phyloP scores from a whole-genome alignment of 805 yeast species.

The Torulaspora franciscae region DNA sequence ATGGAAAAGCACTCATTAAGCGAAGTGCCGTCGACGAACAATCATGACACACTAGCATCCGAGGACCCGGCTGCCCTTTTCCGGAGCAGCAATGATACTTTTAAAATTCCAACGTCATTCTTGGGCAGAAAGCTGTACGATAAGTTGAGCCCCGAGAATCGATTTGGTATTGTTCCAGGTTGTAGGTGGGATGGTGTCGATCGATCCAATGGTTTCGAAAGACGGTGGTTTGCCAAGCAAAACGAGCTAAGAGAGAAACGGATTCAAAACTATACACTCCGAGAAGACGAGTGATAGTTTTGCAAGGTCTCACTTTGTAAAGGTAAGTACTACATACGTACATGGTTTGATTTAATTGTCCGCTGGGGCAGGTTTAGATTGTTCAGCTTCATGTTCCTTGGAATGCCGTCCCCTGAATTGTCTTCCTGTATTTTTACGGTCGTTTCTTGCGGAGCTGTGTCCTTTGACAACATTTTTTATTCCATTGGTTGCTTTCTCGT shows the following conservation, averaged over 20 bases:
- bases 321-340: background rate
- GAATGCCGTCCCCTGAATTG: background rate
- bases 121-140: conserved; percentile 54
- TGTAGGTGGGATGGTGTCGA: conserved; percentile 89
- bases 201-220: conserved; percentile 83
- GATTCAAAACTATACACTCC: conserved; percentile 35
- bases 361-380: background rate
- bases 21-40: conserved; percentile 27
- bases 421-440: background rate
- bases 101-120: conserved; percentile 13
- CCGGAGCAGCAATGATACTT: conserved; percentile 24
- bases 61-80: conserved; percentile 66
- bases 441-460: background rate
- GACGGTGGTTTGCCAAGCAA: conserved; percentile 47
- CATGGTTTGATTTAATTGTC: background rate
- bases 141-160: conserved; percentile 50
- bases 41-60: background rate
- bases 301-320: background rate
- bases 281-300: conserved; percentile 36
- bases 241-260: conserved; percentile 36
- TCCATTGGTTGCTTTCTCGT: conserved; percentile 14
- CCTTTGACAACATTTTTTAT: conserved; percentile 8
- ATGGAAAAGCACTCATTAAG: conserved; percentile 28
- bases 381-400: background rate
- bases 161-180: conserved; percentile 77